Percentiles rank a stretch among this genome's conserved stretches.
Evolutionary conservation across 2,329 filamentous ascomycete species (phyloP).

Genomic region (Aspergillus vadensis): DNA sequence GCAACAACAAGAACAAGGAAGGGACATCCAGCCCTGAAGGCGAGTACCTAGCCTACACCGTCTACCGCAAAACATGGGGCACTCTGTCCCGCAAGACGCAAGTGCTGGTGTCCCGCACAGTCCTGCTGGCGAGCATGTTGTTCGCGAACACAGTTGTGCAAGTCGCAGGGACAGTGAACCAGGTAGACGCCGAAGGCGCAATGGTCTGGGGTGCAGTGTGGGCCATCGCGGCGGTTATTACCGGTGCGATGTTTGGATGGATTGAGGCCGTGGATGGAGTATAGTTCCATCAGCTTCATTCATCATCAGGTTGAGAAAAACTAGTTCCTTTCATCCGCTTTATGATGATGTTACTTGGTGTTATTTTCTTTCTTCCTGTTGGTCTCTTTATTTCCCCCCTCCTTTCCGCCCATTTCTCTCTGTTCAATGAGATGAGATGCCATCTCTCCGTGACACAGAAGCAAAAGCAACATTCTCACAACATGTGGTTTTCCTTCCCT

Average conservation of each 20-base stretch:
- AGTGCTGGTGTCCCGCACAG: constrained; percentile 65
- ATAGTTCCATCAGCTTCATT: constrained; percentile 15
- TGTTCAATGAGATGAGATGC: no score
- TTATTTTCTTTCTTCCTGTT: no score
- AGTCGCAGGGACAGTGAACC: constrained; percentile 66
- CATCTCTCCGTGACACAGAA: no score
- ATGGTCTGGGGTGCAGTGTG: constrained; percentile 73
- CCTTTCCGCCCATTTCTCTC: no score
- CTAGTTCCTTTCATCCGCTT: neutral
- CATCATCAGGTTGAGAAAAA: neutral
- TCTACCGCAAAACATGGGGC: constrained; percentile 61
- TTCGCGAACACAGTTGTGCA: constrained; percentile 63
- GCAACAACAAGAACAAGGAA: constrained; percentile 49
- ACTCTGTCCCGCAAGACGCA: constrained; percentile 62
- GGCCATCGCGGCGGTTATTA: constrained; percentile 54
- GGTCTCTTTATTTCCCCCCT: no score
- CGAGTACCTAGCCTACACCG: constrained; percentile 71
- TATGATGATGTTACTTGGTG: no score
- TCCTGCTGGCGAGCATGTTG: constrained; percentile 48
- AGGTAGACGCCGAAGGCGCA: constrained; percentile 71
- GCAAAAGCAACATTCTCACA: no score
- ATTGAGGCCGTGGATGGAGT: constrained; percentile 43
- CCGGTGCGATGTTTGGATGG: constrained; percentile 41
- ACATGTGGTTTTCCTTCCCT: no score
- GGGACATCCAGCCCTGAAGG: constrained; percentile 57